Conservation (phyloP, 306 rosid species). For the Vigna reflexopilosa region DNA sequence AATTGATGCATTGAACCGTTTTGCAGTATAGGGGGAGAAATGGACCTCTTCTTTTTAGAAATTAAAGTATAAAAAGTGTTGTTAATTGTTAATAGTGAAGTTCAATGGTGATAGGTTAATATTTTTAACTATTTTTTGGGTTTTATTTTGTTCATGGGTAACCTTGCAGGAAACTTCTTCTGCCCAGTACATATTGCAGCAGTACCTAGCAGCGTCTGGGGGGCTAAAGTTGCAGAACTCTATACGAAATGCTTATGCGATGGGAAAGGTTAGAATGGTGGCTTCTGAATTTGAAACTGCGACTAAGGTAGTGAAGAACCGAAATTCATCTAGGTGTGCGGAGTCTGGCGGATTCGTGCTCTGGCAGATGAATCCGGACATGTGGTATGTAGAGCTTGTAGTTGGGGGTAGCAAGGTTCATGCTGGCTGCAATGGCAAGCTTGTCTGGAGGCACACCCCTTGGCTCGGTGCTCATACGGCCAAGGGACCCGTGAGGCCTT, state of each 20-base stretch:
- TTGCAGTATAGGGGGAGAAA: not conserved
- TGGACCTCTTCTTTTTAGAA: not conserved
- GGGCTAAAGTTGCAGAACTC: conserved; percentile 93
- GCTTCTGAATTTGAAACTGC: conserved; percentile 98
- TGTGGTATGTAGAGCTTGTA: conserved; percentile 99
- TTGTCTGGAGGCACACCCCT: conserved; percentile 99
- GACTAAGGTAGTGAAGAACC: conserved; percentile 74
- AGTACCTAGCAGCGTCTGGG: conserved; percentile 92
- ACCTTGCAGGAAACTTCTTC: conserved; percentile 88
- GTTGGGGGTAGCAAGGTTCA: conserved; percentile 96
- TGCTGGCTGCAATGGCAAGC: conserved; percentile 96
- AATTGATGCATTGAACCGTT: conserved; percentile 5
- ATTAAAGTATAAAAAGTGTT: not conserved
- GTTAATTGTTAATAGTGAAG: conserved; percentile 7
- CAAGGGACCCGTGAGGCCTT: conserved; percentile 92
- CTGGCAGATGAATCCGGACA: conserved; percentile 99
- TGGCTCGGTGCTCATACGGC: conserved; percentile 99
- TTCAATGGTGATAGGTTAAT: not conserved
- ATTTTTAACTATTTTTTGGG: not conserved
- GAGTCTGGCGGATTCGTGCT: conserved; percentile 99
- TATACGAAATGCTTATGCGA: conserved; percentile 85
- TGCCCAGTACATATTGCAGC: conserved; percentile 98
- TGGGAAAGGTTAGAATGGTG: conserved; percentile 97
- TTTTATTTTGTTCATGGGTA: conserved; percentile 29
- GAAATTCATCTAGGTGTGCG: conserved; percentile 73